Conservation (phyloP, 2,329 filamentous ascomycete species). For the Pseudopithomyces maydicus region DNA sequence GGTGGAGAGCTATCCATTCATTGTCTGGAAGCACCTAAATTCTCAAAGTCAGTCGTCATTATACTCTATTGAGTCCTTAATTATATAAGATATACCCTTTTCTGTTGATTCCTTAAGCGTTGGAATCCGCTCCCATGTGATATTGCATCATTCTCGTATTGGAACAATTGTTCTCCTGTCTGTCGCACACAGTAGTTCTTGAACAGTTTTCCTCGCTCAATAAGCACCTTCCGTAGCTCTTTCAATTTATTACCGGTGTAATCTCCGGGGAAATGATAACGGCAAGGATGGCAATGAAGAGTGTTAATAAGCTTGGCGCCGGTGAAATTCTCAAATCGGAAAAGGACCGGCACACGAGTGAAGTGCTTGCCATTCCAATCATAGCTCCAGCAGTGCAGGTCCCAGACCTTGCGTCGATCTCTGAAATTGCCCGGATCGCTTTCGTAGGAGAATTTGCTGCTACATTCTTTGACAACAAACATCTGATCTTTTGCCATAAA, state of each 20-base stretch:
- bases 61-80: not conserved
- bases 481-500: slow-evolving; percentile 13
- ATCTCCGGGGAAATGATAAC: not conserved
- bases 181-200: not conserved
- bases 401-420: slow-evolving; percentile 6
- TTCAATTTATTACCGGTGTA: not conserved
- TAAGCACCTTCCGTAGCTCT: slow-evolving; percentile 2
- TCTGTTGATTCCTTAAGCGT: slow-evolving; percentile 7
- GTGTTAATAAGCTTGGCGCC: slow-evolving; percentile 11
- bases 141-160: slow-evolving; percentile 13
- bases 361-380: slow-evolving; percentile 15
- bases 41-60: not conserved
- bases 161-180: slow-evolving; percentile 12
- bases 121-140: slow-evolving; percentile 17
- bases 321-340: slow-evolving; percentile 16
- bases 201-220: slow-evolving; percentile 7
- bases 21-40: not conserved
- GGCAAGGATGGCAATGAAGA: slow-evolving; percentile 9
- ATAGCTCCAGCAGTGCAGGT: slow-evolving; percentile 13
- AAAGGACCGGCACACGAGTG: slow-evolving; percentile 9
- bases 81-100: not conserved
- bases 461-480: slow-evolving; percentile 17
- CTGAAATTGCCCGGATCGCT: slow-evolving; percentile 1
- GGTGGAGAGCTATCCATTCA: too few relatives aligned
- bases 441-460: not conserved